Percentiles rank a stretch among this genome's conserved stretches.
phyloP scores from a whole-genome alignment of 1,284 basidiomycete species.

The Ustilago sp. region DNA sequence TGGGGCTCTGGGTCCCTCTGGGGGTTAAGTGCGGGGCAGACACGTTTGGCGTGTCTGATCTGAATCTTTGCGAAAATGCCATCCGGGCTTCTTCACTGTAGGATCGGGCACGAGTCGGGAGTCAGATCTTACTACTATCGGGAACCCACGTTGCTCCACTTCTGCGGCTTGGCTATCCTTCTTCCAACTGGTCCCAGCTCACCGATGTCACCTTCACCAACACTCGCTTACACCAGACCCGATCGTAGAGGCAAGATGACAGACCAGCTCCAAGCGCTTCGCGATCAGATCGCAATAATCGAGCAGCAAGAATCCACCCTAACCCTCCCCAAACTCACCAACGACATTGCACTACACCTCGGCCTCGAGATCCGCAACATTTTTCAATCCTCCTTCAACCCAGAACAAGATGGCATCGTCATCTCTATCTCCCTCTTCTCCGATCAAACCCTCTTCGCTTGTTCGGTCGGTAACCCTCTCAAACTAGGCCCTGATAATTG shows the following conservation, averaged over 20 bases:
- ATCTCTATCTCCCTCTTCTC: conserved; percentile 49
- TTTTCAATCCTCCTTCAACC: conserved; percentile 17
- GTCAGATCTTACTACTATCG: neutral
- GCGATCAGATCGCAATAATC: conserved; percentile 23
- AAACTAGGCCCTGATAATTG: conserved; percentile 49
- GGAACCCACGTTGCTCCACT: neutral
- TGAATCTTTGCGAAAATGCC: no score
- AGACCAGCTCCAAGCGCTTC: neutral
- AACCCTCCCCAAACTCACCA: conserved; percentile 26
- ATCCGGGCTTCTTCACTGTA: neutral
- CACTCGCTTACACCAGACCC: neutral
- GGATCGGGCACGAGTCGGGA: neutral
- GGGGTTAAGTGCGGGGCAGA: no score
- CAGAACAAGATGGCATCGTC: conserved; percentile 37
- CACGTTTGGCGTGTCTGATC: no score
- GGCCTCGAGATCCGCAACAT: conserved; percentile 44
- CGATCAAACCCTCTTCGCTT: conserved; percentile 49
- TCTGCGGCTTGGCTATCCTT: neutral
- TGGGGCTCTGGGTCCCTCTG: no score
- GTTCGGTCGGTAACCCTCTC: conserved; percentile 36
- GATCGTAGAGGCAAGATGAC: conserved; percentile 6
- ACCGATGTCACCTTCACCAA: neutral
- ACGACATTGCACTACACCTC: conserved; percentile 42
- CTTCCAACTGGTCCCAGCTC: conserved; percentile 2
- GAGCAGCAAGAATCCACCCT: conserved; percentile 29